Evolutionary conservation across 1,139 yeast species (phyloP).

Genomic region (Diutina neorugosa): DNA sequence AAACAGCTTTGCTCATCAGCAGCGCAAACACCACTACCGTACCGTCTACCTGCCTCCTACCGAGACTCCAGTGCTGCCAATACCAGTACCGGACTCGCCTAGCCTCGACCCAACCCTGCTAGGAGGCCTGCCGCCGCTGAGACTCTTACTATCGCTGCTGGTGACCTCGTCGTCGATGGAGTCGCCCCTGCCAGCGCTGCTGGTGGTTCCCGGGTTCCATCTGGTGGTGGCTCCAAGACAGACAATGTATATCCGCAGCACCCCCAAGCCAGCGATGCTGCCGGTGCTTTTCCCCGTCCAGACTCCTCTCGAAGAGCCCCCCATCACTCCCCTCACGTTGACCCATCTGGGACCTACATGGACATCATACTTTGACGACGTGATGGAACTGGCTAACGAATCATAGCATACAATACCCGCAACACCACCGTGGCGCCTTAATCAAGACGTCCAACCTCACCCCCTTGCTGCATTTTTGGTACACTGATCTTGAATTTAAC

Average conservation of each 20-base stretch:
- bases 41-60: conserved; percentile 6
- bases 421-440: too few species aligned
- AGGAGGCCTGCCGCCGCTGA: conserved; percentile 40
- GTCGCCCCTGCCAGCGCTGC: conserved; percentile 14
- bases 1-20: conserved; percentile 5
- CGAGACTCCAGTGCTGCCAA: conserved; percentile 4
- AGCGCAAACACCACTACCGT: conserved; percentile 5
- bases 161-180: conserved; percentile 13
- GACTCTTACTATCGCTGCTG: conserved; percentile 39
- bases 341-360: conserved; percentile 6
- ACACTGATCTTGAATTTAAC: not conserved
- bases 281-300: conserved; percentile 31
- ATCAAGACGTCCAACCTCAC: too few species aligned
- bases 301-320: conserved; percentile 32
- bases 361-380: not conserved
- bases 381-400: not conserved
- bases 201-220: not conserved
- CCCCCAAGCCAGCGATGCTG: not conserved
- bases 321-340: conserved; percentile 35
- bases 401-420: too few species aligned
- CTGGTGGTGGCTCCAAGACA: not conserved
- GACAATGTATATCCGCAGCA: not conserved
- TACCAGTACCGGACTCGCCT: conserved; percentile 36
- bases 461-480: not conserved
- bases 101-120: conserved; percentile 38